Conservation (phyloP, 2,329 filamentous ascomycete genomes). For the Neofusicoccum ribis region DNA sequence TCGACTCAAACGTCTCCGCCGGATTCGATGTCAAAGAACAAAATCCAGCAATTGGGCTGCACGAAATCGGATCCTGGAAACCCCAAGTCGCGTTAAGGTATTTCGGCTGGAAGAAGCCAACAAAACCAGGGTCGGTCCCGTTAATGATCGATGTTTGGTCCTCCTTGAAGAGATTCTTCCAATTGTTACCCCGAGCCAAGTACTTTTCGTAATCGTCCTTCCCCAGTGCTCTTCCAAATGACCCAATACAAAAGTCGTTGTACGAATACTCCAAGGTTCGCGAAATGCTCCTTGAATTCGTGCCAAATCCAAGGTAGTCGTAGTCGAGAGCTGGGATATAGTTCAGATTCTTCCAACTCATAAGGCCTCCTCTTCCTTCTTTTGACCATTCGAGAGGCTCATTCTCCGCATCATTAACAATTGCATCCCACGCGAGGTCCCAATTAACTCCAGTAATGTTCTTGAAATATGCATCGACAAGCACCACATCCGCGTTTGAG, state of each 20-base stretch:
- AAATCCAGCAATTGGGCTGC: conserved; percentile 32
- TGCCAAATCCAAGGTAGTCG: conserved; percentile 45
- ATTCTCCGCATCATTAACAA: conserved; percentile 41
- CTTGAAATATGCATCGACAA: conserved; percentile 71
- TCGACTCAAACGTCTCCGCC: conserved; percentile 71
- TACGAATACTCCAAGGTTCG: conserved; percentile 46
- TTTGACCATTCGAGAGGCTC: conserved; percentile 42
- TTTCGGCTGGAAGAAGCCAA: conserved; percentile 69
- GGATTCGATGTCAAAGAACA: conserved; percentile 44
- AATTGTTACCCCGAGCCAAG: conserved; percentile 60
- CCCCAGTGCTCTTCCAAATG: conserved; percentile 61
- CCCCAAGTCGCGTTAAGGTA: conserved; percentile 68
- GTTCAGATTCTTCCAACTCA: conserved; percentile 37
- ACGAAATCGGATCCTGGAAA: conserved; percentile 61
- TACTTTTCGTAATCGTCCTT: conserved; percentile 60
- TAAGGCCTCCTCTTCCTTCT: conserved; percentile 39
- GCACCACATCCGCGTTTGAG: conserved; percentile 71
- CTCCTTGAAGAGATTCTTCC: conserved; percentile 64
- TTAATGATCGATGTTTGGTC: conserved; percentile 33
- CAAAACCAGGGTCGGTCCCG: conserved; percentile 63
- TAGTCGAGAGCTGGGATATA: conserved; percentile 43
- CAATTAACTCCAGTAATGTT: conserved; percentile 53
- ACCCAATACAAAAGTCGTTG: conserved; percentile 58
- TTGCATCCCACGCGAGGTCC: conserved; percentile 38
- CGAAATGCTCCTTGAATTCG: conserved; percentile 42